A percentile compares a stretch with the other conserved stretches of the same genome.
phyloP scores from a whole-genome alignment of 140 eudicot genomes.

The Oenanthe javanica region DNA sequence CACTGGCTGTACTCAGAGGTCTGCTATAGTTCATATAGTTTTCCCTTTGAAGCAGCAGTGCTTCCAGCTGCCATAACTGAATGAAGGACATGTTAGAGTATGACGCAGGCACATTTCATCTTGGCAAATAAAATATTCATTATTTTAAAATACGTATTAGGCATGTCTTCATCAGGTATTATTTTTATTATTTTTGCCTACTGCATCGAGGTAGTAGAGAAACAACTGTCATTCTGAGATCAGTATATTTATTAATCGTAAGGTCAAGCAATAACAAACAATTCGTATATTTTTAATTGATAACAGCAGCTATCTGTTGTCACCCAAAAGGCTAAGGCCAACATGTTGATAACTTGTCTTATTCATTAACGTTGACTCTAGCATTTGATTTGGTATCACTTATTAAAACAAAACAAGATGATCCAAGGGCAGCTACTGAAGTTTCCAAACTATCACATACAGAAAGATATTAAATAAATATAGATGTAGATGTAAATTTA shows the following conservation, averaged over 20 bases:
- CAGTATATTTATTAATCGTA: neutral
- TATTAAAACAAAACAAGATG: neutral
- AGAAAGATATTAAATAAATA: neutral
- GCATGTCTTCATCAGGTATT: neutral
- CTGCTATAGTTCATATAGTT: conserved; percentile 83
- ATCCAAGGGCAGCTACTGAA: neutral
- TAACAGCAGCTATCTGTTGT: neutral
- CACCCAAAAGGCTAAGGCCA: neutral
- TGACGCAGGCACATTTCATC: neutral
- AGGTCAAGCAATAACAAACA: neutral
- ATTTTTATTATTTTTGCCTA: neutral
- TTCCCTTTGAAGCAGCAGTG: conserved; percentile 80
- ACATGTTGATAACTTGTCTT: neutral
- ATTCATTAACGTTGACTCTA: neutral
- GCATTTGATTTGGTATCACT: conserved; percentile 1
- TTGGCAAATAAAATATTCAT: conserved; percentile 6
- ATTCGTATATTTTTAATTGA: neutral
- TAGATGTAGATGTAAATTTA: neutral
- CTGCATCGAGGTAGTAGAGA: neutral
- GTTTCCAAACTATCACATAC: neutral
- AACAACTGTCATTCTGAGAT: conserved; percentile 2
- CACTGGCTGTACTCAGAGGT: conserved; percentile 69
- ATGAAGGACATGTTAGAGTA: neutral
- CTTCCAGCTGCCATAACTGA: conserved; percentile 98
- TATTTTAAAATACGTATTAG: neutral